A percentile compares a stretch with the other conserved stretches of the same genome.
phyloP scores from a whole-genome alignment of 306 rosid species.

The Vigna mungo region DNA sequence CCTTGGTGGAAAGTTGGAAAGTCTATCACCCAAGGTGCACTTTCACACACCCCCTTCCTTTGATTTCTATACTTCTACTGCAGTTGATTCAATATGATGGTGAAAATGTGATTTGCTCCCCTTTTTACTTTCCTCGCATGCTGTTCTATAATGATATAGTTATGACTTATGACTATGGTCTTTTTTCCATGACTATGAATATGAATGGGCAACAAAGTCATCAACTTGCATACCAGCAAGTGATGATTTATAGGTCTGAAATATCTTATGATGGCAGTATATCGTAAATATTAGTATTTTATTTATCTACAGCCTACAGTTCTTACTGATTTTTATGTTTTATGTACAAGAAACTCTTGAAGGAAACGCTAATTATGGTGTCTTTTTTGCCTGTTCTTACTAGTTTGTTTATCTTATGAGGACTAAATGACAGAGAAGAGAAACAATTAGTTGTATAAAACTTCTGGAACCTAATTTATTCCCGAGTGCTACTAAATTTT shows the following conservation, averaged over 20 bases:
- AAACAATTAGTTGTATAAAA: slow-evolving; percentile 36
- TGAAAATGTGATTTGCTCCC: slow-evolving; percentile 6
- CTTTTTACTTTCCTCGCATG: not conserved
- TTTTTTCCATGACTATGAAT: slow-evolving; percentile 17
- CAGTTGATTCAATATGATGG: slow-evolving; percentile 7
- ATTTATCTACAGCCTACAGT: not conserved
- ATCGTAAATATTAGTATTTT: not conserved
- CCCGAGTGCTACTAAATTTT: not conserved
- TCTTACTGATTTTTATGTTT: not conserved
- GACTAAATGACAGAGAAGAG: slow-evolving; percentile 30
- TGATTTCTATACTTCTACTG: slow-evolving; percentile 22
- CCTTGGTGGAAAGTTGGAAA: slow-evolving; percentile 49
- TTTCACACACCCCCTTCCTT: not conserved
- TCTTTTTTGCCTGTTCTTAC: not conserved
- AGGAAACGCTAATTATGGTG: not conserved
- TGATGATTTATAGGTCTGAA: not conserved
- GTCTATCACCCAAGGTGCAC: slow-evolving; percentile 61
- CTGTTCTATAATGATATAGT: slow-evolving; percentile 16
- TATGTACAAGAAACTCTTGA: not conserved
- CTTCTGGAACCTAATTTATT: slow-evolving; percentile 15
- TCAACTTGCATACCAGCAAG: not conserved
- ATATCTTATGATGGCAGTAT: not conserved
- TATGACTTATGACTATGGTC: not conserved
- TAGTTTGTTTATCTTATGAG: slow-evolving; percentile 20
- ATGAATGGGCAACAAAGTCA: slow-evolving; percentile 5